Base-by-base conservation (phyloP, 345 rosid species). In the Raphanus raphanistrum region DNA sequence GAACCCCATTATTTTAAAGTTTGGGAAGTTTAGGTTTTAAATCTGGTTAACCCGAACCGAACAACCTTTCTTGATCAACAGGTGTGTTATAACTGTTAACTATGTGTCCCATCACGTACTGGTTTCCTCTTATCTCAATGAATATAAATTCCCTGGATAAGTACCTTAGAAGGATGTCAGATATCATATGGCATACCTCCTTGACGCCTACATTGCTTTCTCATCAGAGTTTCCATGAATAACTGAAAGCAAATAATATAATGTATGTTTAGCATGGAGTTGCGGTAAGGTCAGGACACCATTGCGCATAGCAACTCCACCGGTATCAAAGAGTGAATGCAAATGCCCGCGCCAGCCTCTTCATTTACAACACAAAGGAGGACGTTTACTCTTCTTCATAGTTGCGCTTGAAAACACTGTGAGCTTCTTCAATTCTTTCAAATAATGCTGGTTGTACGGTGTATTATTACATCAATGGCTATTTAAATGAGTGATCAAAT, bases 201-300 rank as follows among this genome's bases (percentile, higher is more conserved):
- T 26, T 5, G 35, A 4, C 8, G 35, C 4, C 62, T 59, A 10
- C 27, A 70, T 63, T 54, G 12, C 11, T 6, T 3, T 60, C 11
- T 26, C 62, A 16, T 63, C 3, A 55, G 9, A 65, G 41, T 32
- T 15, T 66, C 43, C 3, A 59, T 66, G 3, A 16, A 16, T 66
- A 36, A 73, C 70, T 74, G 29, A 69, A 67, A 3, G 31, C 5
- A 48, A 41, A 26, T 7, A 33, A 63, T 79, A 26, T 7, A 33
- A 63, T 79, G 73, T 41, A 71, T 73, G 65, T 79, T 67, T 97
- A 92, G 98, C 97, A 94, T 71, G 98, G 98, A 26, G 97, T 92
- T 77, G 98, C 98, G 4, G 86, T 92, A 80, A 89, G 98, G 86
- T 89, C 98, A 11, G 98, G 98, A 70, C 98, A 92, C 82, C 98